Conservation (phyloP, 805 yeast species). For the Saccharomycopsis malanga region DNA sequence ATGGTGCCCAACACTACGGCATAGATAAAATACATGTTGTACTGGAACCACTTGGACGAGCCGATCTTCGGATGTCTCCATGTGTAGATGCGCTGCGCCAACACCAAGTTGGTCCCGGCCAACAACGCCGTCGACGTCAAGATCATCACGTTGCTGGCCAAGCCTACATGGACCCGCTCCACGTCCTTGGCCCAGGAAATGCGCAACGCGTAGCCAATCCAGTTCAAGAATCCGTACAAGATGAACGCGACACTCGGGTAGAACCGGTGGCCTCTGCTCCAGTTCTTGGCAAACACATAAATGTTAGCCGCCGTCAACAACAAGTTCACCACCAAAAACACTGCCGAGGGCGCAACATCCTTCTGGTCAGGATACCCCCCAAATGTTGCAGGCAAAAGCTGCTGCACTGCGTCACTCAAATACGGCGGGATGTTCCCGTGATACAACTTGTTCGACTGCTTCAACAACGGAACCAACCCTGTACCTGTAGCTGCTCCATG, state of each 20-base stretch:
- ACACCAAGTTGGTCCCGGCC: conserved; percentile 51
- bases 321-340: conserved; percentile 48
- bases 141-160: conserved; percentile 49
- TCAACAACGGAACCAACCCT: conserved; percentile 35
- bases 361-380: conserved; percentile 51
- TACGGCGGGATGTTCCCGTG: conserved; percentile 35
- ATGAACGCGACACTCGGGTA: conserved; percentile 47
- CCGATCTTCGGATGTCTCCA: conserved; percentile 76
- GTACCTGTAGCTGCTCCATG: conserved; percentile 45
- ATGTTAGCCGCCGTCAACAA: conserved; percentile 43
- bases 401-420: conserved; percentile 26
- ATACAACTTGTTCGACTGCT: conserved; percentile 30
- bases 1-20: conserved; percentile 49
- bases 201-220: conserved; percentile 54
- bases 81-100: conserved; percentile 68
- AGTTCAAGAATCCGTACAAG: conserved; percentile 45
- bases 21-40: conserved; percentile 43
- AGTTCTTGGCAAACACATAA: conserved; percentile 41
- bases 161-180: conserved; percentile 40
- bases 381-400: conserved; percentile 43
- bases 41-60: conserved; percentile 43
- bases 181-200: conserved; percentile 52
- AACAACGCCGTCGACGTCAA: conserved; percentile 53
- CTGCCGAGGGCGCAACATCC: conserved; percentile 55
- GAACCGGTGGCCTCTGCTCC: conserved; percentile 52